Evolutionary conservation across 371 early-diverging fungal species (phyloP), one percentile per base, ranked within the genome.

Genomic region (Mortierella sp.): DNA sequence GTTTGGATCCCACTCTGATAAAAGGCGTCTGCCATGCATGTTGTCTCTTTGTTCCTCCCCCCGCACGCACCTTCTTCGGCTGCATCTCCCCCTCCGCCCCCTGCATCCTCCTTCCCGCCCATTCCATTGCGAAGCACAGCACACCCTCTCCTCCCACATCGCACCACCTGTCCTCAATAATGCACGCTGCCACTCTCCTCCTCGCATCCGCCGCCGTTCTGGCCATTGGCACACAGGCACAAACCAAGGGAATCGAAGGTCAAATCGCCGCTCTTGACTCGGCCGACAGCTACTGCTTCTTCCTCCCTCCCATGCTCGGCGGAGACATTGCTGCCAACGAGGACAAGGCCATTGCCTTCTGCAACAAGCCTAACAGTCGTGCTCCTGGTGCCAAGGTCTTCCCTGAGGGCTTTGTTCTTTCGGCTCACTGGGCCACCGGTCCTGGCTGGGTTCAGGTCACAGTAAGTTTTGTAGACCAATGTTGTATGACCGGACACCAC

Each of bases 271-370:
- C 74, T 14, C 14, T 73, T 14, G 74, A 73, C 55, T 58, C 74
- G n/a, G 63, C 49, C 8, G 63, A 63, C 29, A 67, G 31, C 60
- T 73, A 73, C 64, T 87, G 88, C 69, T 67, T 87, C 47, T 87
- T 87, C 77, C 72, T 87, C 28, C 88, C 88, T 29, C 88, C 88
- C 29, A 66, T 80, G 59, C 81, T 86, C 25, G 88, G 88, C 56
- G 79, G 85, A 9, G 82, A 79, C 34, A 81, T 86, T 37, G 83
- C 86, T 13, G 63, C 71, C 19, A 79, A 85, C 62, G 86, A 86
- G 63, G 65, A 82, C 31, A 79, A 79, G 47, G 85, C 85, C 46
- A 80, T 84, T 51, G 83, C 86, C 1, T 87, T 86, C 79, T 86
- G 88, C 67, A 78, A 76, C 29, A 80, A 80, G 21, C 60, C 77